A percentile compares a stretch with the other conserved stretches of the same genome.
These are phyloP conservation scores for Aspergillus brunneoviolaceus DNA, from an alignment of 2,329 filamentous ascomycete genomes.

Conservation along the genomic window DNA sequence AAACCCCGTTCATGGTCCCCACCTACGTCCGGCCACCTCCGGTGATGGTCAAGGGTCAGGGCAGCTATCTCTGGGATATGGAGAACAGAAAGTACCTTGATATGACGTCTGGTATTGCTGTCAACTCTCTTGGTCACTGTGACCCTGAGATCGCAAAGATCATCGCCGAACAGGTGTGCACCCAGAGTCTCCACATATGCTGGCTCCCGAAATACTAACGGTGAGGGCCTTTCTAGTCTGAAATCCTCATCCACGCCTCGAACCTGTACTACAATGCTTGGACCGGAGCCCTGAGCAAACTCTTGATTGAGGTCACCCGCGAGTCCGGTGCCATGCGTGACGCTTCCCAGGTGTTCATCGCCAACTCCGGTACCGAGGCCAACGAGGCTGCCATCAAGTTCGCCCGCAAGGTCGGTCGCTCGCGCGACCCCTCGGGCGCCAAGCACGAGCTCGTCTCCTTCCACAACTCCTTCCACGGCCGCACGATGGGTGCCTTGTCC, in stretches of 20 bases:
- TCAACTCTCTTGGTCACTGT: constrained; percentile 88
- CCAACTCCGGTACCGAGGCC: constrained; percentile 94
- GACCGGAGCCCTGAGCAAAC: constrained; percentile 84
- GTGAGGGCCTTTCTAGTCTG: constrained; percentile 46
- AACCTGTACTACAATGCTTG: constrained; percentile 98
- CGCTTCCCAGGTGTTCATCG: constrained; percentile 80
- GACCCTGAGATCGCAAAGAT: constrained; percentile 75
- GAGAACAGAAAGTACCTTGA: constrained; percentile 89
- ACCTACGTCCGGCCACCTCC: constrained; percentile 90
- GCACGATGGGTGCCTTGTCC: constrained; percentile 92
- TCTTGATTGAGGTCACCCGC: constrained; percentile 77
- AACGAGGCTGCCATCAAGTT: constrained; percentile 99
- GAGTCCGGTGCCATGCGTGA: constrained; percentile 79
- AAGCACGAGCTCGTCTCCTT: constrained; percentile 91
- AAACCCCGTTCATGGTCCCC: constrained; percentile 87
- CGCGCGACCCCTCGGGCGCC: constrained; percentile 64
- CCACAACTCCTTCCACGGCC: constrained; percentile 88
- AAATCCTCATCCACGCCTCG: constrained; percentile 83
- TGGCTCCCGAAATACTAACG: neutral
- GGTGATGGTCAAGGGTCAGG: constrained; percentile 84
- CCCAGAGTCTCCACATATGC: neutral
- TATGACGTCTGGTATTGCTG: constrained; percentile 93
- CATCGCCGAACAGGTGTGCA: constrained; percentile 69
- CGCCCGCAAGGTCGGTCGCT: constrained; percentile 83
- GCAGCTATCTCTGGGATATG: constrained; percentile 85